phyloP scores from a whole-genome alignment of 306 rosid genomes.

The Prunus mume region DNA sequence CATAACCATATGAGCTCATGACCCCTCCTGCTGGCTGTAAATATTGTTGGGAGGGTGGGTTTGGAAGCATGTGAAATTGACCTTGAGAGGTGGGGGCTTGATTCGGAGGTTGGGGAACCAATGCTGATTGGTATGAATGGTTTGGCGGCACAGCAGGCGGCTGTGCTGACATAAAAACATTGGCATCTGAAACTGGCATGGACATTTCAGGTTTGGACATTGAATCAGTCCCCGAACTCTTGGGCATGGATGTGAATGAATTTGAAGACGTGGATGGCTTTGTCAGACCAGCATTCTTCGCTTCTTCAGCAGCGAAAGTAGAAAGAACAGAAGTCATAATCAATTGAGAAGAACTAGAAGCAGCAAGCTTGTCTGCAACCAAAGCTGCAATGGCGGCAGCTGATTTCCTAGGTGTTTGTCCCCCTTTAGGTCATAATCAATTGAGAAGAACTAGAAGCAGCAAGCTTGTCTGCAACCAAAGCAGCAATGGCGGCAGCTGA shows the following conservation, averaged over 20 bases:
- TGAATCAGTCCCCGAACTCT: conserved; percentile 33
- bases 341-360: conserved; percentile 87
- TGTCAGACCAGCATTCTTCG: conserved; percentile 60
- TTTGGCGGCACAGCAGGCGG: conserved; percentile 43
- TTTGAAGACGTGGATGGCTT: conserved; percentile 26
- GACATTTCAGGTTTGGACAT: conserved; percentile 45
- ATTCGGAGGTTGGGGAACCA: conserved; percentile 55
- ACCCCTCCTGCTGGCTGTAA: conserved; percentile 59
- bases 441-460: conserved; percentile 91
- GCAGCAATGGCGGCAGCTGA: conserved; percentile 94
- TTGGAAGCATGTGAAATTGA: conserved; percentile 62
- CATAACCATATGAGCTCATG: conserved; percentile 59
- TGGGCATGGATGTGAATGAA: conserved; percentile 25
- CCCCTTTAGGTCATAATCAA: conserved; percentile 84
- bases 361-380: conserved; percentile 93
- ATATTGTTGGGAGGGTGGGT: conserved; percentile 64
- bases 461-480: conserved; percentile 87
- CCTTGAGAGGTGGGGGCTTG: conserved; percentile 55
- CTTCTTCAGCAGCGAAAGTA: conserved; percentile 86
- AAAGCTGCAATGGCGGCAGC: conserved; percentile 89
- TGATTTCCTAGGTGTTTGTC: conserved; percentile 53
- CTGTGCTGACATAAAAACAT: conserved; percentile 54
- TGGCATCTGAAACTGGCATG: conserved; percentile 46
- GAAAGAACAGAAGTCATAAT: conserved; percentile 89
- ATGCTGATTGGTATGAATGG: conserved; percentile 67